Conservation (phyloP, 257 asterid species). For the Solanum paucissectum region DNA sequence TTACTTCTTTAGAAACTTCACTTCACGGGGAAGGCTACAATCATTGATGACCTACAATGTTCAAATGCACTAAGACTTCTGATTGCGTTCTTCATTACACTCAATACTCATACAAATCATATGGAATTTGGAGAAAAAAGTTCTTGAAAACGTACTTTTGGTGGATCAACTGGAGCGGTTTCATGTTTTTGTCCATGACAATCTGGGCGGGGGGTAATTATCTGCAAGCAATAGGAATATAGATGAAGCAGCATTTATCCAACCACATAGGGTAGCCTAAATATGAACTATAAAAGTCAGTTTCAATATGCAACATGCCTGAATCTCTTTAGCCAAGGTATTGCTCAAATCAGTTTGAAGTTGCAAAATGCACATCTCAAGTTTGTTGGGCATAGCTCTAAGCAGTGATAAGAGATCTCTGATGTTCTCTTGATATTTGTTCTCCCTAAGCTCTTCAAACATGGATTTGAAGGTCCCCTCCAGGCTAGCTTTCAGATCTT, state of each 20-base stretch:
- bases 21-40: conserved; percentile 21
- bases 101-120: conserved; percentile 1
- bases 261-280: conserved; percentile 12
- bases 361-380: conserved; percentile 40
- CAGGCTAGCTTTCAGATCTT: conserved; percentile 54
- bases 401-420: conserved; percentile 31
- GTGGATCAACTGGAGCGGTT: conserved; percentile 19
- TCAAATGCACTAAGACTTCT: conserved; percentile 4
- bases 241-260: conserved; percentile 3
- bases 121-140: not conserved
- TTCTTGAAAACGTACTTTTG: conserved; percentile 26
- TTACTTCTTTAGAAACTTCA: conserved; percentile 36
- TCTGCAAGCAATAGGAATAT: conserved; percentile 35
- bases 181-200: conserved; percentile 22
- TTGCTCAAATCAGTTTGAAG: conserved; percentile 37
- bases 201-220: conserved; percentile 36
- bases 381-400: conserved; percentile 41
- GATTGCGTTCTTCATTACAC: conserved; percentile 4
- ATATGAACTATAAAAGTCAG: not conserved
- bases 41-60: conserved; percentile 36
- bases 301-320: conserved; percentile 26
- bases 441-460: conserved; percentile 43
- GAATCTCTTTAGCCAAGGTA: conserved; percentile 48
- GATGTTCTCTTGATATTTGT: conserved; percentile 27
- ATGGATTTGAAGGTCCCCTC: conserved; percentile 42